phyloP scores from a whole-genome alignment of 345 rosid genomes.

The Xanthoceras sorbifolium region DNA sequence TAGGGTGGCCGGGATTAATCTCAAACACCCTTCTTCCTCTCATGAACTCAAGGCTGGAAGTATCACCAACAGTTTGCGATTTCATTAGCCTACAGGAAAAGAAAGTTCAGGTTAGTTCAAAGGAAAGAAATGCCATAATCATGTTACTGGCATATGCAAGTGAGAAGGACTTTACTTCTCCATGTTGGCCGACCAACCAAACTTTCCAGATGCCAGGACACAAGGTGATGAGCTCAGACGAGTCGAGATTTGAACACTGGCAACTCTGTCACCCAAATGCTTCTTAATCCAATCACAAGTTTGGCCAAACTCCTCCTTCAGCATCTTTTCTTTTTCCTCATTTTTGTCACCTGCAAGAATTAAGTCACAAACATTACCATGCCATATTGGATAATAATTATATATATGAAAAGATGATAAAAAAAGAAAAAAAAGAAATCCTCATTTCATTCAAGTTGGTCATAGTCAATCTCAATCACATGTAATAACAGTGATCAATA shows the following conservation, averaged over 20 bases:
- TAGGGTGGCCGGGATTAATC: slow-evolving; percentile 90
- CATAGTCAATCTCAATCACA: not conserved
- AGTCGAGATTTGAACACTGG: slow-evolving; percentile 83
- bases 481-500: not conserved
- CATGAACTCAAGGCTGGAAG: slow-evolving; percentile 88
- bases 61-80: slow-evolving; percentile 81
- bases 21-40: slow-evolving; percentile 95
- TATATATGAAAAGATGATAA: not conserved
- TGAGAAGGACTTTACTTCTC: slow-evolving; percentile 59
- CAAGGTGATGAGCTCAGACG: slow-evolving; percentile 95
- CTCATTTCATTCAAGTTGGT: not conserved
- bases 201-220: slow-evolving; percentile 90
- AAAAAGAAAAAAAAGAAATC: not conserved
- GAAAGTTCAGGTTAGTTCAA: slow-evolving; percentile 7
- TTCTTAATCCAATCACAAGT: slow-evolving; percentile 98
- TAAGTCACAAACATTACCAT: slow-evolving; percentile 19
- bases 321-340: slow-evolving; percentile 79
- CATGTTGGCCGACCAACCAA: slow-evolving; percentile 99
- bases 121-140: not conserved
- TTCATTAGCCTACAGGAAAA: slow-evolving; percentile 77
- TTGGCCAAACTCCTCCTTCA: slow-evolving; percentile 79
- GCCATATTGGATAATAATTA: not conserved
- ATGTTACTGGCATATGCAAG: not conserved
- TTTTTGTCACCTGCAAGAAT: slow-evolving; percentile 72
- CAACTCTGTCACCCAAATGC: slow-evolving; percentile 84